Percentiles rank a stretch among this genome's conserved stretches.
Conservation (phyloP, 1,284 basidiomycete genomes). For the Vanrija sp. region DNA sequence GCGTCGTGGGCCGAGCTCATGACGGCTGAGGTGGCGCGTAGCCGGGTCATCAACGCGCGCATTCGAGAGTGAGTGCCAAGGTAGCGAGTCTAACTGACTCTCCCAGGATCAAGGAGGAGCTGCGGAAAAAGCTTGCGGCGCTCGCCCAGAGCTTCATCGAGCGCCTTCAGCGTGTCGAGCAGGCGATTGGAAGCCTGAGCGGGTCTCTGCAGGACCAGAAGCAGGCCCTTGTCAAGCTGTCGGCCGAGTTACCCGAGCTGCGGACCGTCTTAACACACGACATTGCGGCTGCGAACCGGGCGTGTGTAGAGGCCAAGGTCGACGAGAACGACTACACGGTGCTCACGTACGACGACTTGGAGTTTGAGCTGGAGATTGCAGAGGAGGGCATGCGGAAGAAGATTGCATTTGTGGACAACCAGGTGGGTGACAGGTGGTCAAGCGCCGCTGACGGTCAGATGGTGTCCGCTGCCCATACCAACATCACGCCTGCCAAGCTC, state of each 20-base stretch:
- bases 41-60: conserved; percentile 80
- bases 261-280: conserved; percentile 25
- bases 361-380: conserved; percentile 82
- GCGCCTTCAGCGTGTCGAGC: conserved; percentile 65
- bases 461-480: conserved; percentile 59
- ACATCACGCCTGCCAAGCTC: conserved; percentile 84
- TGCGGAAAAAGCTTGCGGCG: conserved; percentile 77
- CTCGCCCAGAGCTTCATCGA: conserved; percentile 80
- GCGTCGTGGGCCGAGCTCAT: conserved; percentile 70
- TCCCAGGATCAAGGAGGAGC: conserved; percentile 78
- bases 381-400: conserved; percentile 80
- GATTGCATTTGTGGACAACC: conserved; percentile 92
- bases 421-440: conserved; percentile 54
- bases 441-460: conserved; percentile 56
- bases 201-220: conserved; percentile 65
- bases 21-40: conserved; percentile 69
- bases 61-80: conserved; percentile 70
- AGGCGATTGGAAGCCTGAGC: conserved; percentile 68
- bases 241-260: conserved; percentile 28
- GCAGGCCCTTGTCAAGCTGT: conserved; percentile 26
- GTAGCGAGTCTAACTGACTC: conserved; percentile 1
- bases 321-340: conserved; percentile 97
- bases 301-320: conserved; percentile 83
- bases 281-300: conserved; percentile 56
- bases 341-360: conserved; percentile 82